A percentile compares a stretch with the other conserved stretches of the same genome.
These are phyloP conservation scores for Asterophora lycoperdoides DNA, from an alignment of 768 basidiomycete genomes.

Conservation along the genomic window DNA sequence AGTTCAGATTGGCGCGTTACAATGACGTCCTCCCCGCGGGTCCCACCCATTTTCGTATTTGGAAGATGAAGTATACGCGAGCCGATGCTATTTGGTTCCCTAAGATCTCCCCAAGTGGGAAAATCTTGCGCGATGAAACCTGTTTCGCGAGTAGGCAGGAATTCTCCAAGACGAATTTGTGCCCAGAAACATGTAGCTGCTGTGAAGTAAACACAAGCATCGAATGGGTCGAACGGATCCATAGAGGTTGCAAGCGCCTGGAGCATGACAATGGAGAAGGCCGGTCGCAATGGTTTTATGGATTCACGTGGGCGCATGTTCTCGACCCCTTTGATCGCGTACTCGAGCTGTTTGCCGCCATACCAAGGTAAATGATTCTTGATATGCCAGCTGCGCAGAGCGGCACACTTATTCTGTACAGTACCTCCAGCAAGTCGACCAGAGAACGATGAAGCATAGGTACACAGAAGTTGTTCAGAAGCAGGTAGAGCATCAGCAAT, in stretches of 20 bases:
- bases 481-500: no score
- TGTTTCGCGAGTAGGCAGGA: constrained; percentile 16
- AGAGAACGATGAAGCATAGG: constrained; percentile 23
- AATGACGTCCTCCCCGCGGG: constrained; percentile 18
- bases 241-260: constrained; percentile 3
- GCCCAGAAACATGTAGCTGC: constrained; percentile 34
- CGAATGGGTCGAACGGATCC: constrained; percentile 20
- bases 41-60: constrained; percentile 18
- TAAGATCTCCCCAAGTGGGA: constrained; percentile 3
- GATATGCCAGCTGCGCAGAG: constrained; percentile 31
- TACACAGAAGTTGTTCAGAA: constrained; percentile 23
- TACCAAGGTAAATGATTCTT: constrained; percentile 21
- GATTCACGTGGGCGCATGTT: constrained; percentile 28
- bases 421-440: constrained; percentile 18
- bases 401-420: constrained; percentile 21
- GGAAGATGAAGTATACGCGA: constrained; percentile 23
- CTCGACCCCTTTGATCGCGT: constrained; percentile 20
- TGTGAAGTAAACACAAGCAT: no score
- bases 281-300: no score
- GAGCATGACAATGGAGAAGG: no score
- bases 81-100: not conserved
- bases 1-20: constrained; percentile 12
- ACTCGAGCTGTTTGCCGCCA: constrained; percentile 14
- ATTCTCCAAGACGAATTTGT: constrained; percentile 29
- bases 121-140: not conserved